phyloP scores from a whole-genome alignment of 78 protist species.

The Acrasis kona region DNA sequence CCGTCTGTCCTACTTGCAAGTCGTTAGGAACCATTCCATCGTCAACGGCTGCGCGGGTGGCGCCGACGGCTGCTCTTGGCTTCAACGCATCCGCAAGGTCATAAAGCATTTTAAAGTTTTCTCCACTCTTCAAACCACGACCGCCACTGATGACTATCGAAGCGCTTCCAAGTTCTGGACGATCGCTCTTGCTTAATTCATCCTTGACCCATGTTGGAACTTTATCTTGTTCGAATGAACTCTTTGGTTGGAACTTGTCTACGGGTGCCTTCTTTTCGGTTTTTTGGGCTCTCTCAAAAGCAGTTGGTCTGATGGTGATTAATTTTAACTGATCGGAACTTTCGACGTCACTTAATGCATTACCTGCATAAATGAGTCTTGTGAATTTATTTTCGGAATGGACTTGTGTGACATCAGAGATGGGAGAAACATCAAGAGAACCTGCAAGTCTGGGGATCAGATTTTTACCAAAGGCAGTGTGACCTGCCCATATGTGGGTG shows the following conservation, averaged over 20 bases:
- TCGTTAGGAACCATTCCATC: slow-evolving; percentile 86
- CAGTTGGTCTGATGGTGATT: slow-evolving; percentile 82
- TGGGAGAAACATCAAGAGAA: slow-evolving; percentile 55
- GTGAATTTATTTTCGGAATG: slow-evolving; percentile 63
- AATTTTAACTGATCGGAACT: slow-evolving; percentile 63
- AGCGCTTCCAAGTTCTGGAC: slow-evolving; percentile 89
- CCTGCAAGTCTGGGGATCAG: slow-evolving; percentile 87
- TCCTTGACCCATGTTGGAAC: slow-evolving; percentile 39
- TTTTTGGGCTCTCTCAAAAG: slow-evolving; percentile 74
- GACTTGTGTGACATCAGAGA: slow-evolving; percentile 67
- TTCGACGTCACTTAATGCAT: slow-evolving; percentile 87
- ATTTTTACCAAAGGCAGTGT: slow-evolving; percentile 68
- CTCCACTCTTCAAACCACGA: slow-evolving; percentile 83
- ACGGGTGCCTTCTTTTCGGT: neutral
- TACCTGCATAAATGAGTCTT: slow-evolving; percentile 95
- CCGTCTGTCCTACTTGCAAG: slow-evolving; percentile 94
- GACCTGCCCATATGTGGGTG: slow-evolving; percentile 69
- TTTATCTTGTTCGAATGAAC: too few species aligned
- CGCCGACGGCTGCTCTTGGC: slow-evolving; percentile 87
- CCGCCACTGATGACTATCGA: slow-evolving; percentile 85
- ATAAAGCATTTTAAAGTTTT: slow-evolving; percentile 85
- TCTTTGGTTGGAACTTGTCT: too few species aligned
- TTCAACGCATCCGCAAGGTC: slow-evolving; percentile 79
- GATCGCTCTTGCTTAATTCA: slow-evolving; percentile 60
- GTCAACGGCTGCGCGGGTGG: slow-evolving; percentile 97